A percentile compares a stretch with the other conserved stretches of the same genome.
phyloP scores from a whole-genome alignment of 805 yeast genomes.

The Yarrowia sp. region DNA sequence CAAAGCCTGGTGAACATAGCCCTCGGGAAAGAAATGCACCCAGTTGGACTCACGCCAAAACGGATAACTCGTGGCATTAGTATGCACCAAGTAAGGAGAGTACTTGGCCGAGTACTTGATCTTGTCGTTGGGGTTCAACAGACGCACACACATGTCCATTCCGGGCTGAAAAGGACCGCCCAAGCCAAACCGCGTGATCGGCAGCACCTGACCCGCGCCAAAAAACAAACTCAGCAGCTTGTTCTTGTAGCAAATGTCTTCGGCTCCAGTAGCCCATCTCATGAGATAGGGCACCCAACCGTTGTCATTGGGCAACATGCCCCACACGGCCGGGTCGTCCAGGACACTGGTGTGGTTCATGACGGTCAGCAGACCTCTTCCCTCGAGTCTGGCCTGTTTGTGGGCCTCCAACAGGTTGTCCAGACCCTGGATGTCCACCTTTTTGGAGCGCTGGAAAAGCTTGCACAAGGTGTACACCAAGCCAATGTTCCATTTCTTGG shows the following conservation, averaged over 20 bases:
- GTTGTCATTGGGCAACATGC: constrained; percentile 70
- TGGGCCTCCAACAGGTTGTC: constrained; percentile 65
- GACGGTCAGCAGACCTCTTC: constrained; percentile 73
- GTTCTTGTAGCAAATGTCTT: constrained; percentile 70
- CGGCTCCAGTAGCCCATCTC: constrained; percentile 95
- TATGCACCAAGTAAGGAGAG: background rate
- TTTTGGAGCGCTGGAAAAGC: background rate
- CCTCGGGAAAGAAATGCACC: constrained; percentile 96
- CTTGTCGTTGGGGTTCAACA: constrained; percentile 46
- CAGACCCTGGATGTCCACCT: constrained; percentile 47
- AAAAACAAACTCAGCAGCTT: constrained; percentile 49
- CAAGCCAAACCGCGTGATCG: constrained; percentile 82
- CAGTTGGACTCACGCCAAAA: constrained; percentile 42
- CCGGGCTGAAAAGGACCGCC: constrained; percentile 87
- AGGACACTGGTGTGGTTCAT: constrained; percentile 75
- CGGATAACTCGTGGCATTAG: constrained; percentile 15
- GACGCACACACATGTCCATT: constrained; percentile 77
- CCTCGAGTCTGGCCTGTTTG: constrained; percentile 58
- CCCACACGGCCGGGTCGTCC: constrained; percentile 92
- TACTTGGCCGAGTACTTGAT: constrained; percentile 15
- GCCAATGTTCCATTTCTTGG: constrained; percentile 23
- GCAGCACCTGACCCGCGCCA: constrained; percentile 81
- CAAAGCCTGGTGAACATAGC: constrained; percentile 76
- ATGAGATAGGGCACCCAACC: constrained; percentile 60
- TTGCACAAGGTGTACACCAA: constrained; percentile 12